Percentiles rank a stretch among this genome's conserved stretches.
Evolutionary conservation across 495 filamentous ascomycete genomes (phyloP).

Genomic region (Hypomontagnella monticulosa): DNA sequence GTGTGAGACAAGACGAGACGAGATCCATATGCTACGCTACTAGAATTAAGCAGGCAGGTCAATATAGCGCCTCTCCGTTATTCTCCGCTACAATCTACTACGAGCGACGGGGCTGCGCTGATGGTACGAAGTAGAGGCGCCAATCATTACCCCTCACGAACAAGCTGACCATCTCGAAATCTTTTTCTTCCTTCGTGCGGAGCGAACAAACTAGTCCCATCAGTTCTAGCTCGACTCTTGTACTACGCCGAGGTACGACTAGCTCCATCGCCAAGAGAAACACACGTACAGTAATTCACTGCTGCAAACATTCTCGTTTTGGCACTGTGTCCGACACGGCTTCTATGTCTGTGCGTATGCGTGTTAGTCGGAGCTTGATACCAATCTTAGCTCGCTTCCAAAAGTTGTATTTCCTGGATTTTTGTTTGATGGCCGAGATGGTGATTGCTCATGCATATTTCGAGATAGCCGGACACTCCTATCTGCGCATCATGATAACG

Average conservation of each 20-base stretch:
- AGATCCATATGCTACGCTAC: conserved; percentile 31
- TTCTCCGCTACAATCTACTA: conserved; percentile 16
- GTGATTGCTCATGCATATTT: conserved; percentile 7
- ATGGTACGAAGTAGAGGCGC: neutral
- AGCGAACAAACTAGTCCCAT: conserved; percentile 21
- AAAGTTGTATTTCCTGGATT: neutral
- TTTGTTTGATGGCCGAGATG: conserved; percentile 2
- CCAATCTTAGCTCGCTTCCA: conserved; percentile 6
- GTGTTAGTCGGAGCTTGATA: neutral
- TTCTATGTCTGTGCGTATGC: conserved; percentile 7
- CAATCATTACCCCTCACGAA: conserved; percentile 31
- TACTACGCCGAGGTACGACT: too few species aligned
- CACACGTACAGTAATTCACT: too few species aligned
- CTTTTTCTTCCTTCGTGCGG: conserved; percentile 24
- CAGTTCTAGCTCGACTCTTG: neutral
- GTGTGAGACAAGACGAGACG: conserved; percentile 5
- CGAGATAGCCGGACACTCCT: neutral
- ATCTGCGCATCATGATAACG: conserved; percentile 3
- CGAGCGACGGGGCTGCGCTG: neutral
- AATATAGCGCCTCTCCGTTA: conserved; percentile 16
- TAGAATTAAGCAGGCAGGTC: conserved; percentile 36
- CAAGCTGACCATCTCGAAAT: neutral
- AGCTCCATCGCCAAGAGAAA: conserved; percentile 9
- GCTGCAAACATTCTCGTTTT: conserved; percentile 4
- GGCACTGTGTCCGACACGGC: conserved; percentile 6